Conservation (phyloP, 148 eudicot genomes). For the Camellia granthamiana region DNA sequence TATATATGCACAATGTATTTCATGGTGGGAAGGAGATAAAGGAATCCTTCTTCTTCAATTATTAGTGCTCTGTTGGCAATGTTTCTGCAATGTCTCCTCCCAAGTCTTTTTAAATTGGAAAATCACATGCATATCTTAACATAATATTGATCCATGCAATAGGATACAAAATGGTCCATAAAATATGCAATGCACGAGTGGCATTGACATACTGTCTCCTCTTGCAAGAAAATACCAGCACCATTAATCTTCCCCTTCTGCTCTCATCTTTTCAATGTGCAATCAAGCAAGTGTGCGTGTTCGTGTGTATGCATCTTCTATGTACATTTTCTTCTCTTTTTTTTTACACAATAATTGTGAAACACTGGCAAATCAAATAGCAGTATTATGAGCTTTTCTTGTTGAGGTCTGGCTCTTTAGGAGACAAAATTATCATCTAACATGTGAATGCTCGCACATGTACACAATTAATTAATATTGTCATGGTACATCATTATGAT, state of each 20-base stretch:
- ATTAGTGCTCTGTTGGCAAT: not conserved
- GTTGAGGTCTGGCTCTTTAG: no score
- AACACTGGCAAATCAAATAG: not conserved
- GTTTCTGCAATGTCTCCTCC: not conserved
- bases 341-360: not conserved
- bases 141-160: not conserved
- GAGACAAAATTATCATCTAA: no score
- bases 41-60: not conserved
- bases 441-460: no score
- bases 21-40: conserved; percentile 3
- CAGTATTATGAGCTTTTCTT: not conserved
- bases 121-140: not conserved
- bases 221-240: not conserved
- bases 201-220: not conserved
- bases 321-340: not conserved
- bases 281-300: no score
- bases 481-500: no score
- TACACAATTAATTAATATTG: no score
- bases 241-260: not conserved
- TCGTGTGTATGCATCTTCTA: not conserved
- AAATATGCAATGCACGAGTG: not conserved
- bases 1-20: not conserved
- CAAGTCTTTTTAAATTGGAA: not conserved
- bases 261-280: not conserved
- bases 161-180: not conserved